A percentile compares a stretch with the other conserved stretches of the same genome.
These are phyloP conservation scores for Pseudogymnoascus sp. DNA, from an alignment of 2,329 filamentous ascomycete species.

Conservation along the genomic window DNA sequence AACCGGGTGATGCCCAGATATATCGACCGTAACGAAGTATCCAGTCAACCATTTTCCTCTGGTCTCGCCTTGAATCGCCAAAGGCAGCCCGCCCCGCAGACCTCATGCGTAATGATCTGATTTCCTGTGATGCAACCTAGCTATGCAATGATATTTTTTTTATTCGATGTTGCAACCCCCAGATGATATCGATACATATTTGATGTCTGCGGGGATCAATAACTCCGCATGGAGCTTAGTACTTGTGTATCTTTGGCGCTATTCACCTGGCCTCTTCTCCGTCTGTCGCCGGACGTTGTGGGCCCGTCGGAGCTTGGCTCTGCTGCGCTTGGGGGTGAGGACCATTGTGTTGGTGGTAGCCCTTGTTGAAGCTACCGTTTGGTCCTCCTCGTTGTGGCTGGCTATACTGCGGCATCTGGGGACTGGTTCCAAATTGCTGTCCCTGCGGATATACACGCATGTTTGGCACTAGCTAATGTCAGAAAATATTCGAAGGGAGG, in stretches of 20 bases:
- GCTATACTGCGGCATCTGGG: slow-evolving; percentile 54
- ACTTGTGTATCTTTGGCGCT: neutral
- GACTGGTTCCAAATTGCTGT: slow-evolving; percentile 59
- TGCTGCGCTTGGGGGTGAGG: slow-evolving; percentile 31
- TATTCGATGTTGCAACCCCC: slow-evolving; percentile 5
- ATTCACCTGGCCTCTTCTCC: slow-evolving; percentile 43
- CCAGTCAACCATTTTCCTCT: slow-evolving; percentile 4
- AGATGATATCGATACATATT: slow-evolving; percentile 2
- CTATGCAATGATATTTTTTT: slow-evolving; percentile 9
- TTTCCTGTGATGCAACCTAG: slow-evolving; percentile 6
- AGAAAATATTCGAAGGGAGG: slow-evolving; percentile 31
- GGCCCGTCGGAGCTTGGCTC: slow-evolving; percentile 30
- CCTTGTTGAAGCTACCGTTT: slow-evolving; percentile 47
- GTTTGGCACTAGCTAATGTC: slow-evolving; percentile 45
- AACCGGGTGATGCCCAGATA: neutral
- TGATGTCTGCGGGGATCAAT: neutral
- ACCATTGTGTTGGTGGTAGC: slow-evolving; percentile 33
- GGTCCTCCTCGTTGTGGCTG: slow-evolving; percentile 48
- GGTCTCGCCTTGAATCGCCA: slow-evolving; percentile 1
- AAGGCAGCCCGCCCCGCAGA: slow-evolving; percentile 1
- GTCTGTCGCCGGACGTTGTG: slow-evolving; percentile 35
- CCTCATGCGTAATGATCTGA: neutral
- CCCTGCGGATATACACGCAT: slow-evolving; percentile 54
- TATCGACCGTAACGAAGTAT: neutral
- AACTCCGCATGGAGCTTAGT: neutral